Evolutionary conservation across 495 filamentous ascomycete species (phyloP).

Genomic region (Paragyromitra xinjiangensis): DNA sequence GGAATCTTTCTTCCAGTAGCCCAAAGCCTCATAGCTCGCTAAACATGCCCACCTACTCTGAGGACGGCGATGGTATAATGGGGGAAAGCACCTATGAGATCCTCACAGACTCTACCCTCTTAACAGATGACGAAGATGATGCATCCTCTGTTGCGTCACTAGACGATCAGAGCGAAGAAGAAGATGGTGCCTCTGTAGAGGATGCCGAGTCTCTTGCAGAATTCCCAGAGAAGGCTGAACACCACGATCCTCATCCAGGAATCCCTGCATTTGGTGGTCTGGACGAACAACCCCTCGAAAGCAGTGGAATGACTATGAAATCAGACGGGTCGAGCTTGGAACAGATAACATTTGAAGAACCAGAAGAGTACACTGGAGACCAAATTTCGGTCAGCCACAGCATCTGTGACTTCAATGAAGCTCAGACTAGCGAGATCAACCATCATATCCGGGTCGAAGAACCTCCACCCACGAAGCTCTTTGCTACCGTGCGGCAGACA

Average conservation of each 20-base stretch:
- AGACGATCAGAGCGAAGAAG: constrained; percentile 54
- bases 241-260: constrained; percentile 54
- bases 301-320: constrained; percentile 52
- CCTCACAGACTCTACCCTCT: constrained; percentile 54
- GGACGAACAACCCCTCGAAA: constrained; percentile 56
- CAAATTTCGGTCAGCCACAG: constrained; percentile 72
- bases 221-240: constrained; percentile 43
- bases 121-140: constrained; percentile 57
- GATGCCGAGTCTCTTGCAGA: constrained; percentile 55
- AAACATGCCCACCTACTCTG: constrained; percentile 55
- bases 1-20: constrained; percentile 19
- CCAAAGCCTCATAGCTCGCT: constrained; percentile 31
- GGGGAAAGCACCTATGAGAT: constrained; percentile 57
- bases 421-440: constrained; percentile 64
- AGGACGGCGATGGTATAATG: constrained; percentile 56
- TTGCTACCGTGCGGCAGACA: constrained; percentile 73
- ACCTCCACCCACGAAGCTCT: constrained; percentile 57
- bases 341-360: constrained; percentile 70
- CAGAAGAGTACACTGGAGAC: constrained; percentile 63
- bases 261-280: constrained; percentile 57
- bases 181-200: constrained; percentile 38
- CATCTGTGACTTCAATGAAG: constrained; percentile 67
- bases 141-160: constrained; percentile 56
- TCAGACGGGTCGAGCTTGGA: constrained; percentile 43
- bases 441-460: constrained; percentile 54